Percentiles rank a stretch among this genome's conserved stretches.
Conservation (phyloP, 441 rosid species). For the Eutrema salsugineum region DNA sequence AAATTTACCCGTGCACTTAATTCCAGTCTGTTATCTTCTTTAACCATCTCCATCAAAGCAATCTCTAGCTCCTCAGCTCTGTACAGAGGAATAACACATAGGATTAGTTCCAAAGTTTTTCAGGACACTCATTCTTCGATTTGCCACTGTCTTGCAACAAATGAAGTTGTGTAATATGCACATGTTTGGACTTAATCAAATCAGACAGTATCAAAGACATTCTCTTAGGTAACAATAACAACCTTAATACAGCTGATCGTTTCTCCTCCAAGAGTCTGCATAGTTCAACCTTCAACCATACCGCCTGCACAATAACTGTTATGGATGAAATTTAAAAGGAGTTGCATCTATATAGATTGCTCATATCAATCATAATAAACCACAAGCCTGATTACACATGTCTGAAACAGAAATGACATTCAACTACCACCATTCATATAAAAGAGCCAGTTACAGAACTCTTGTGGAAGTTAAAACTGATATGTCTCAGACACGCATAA, state of each 20-base stretch:
- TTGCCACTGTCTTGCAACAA: neutral
- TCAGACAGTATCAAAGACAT: neutral
- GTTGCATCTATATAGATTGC: slow-evolving; percentile 17
- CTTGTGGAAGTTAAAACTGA: neutral
- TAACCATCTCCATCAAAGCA: slow-evolving; percentile 73
- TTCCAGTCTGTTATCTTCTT: slow-evolving; percentile 60
- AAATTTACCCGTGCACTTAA: slow-evolving; percentile 55
- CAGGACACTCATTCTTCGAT: neutral
- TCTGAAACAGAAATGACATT: neutral
- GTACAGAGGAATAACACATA: slow-evolving; percentile 14
- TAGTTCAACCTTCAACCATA: slow-evolving; percentile 68
- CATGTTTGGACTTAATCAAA: neutral
- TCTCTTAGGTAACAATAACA: slow-evolving; percentile 24
- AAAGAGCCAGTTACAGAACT: neutral
- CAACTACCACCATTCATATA: neutral
- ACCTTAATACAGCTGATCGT: slow-evolving; percentile 66
- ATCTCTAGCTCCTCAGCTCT: slow-evolving; percentile 81
- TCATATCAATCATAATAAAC: neutral
- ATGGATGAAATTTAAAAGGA: slow-evolving; percentile 53
- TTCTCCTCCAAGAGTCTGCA: slow-evolving; percentile 68
- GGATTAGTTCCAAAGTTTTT: neutral
- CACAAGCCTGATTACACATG: no score
- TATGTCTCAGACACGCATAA: no score
- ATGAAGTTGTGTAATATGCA: neutral
- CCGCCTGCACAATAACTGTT: slow-evolving; percentile 61